Percentiles rank a stretch among this genome's conserved stretches.
Conservation (phyloP, 2,329 filamentous ascomycete species). For the Ophiostoma sp. region DNA sequence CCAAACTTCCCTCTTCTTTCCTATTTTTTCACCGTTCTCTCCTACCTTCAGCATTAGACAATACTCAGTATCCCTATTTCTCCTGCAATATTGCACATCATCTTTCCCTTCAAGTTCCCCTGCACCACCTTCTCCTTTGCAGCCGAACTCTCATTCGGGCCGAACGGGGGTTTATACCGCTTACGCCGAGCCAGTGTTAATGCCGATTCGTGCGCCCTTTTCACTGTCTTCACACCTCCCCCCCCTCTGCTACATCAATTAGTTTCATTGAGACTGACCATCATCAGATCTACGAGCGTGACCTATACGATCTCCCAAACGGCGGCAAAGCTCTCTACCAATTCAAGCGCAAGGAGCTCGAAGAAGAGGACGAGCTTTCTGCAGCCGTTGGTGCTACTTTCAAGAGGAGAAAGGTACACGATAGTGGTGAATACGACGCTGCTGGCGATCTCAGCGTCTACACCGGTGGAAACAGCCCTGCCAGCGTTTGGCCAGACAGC, state of each 20-base stretch:
- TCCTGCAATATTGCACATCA: not conserved
- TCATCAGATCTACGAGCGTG: slow-evolving; percentile 17
- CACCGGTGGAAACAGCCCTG: not conserved
- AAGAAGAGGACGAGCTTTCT: slow-evolving; percentile 17
- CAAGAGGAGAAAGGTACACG: slow-evolving; percentile 22
- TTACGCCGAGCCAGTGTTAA: not conserved
- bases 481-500: slow-evolving; percentile 1
- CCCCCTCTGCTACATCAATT: not conserved
- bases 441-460: slow-evolving; percentile 18
- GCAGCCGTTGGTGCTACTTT: not conserved
- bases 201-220: not conserved
- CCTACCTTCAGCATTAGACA: no score
- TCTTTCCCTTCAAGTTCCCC: not conserved
- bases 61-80: no score
- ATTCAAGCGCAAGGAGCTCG: slow-evolving; percentile 20
- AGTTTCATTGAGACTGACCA: not conserved
- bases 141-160: no score
- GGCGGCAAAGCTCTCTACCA: slow-evolving; percentile 21
- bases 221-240: not conserved
- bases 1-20: not conserved
- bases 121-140: not conserved
- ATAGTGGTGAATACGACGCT: slow-evolving; percentile 16
- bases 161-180: not conserved
- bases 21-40: not conserved
- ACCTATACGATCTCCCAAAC: slow-evolving; percentile 24